Conservation (phyloP, 345 rosid genomes). For the Microcos paniculata region DNA sequence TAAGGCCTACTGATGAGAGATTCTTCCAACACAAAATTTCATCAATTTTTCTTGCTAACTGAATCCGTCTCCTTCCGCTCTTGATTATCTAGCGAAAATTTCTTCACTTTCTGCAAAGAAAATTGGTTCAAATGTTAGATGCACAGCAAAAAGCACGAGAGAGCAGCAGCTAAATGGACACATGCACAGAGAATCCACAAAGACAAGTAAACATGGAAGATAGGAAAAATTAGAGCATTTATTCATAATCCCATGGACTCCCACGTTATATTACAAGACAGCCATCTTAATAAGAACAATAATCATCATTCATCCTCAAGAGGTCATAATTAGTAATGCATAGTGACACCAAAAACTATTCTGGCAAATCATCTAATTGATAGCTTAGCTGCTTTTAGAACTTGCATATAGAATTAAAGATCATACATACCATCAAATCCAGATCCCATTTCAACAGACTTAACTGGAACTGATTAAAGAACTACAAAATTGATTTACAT, state of each 20-base stretch:
- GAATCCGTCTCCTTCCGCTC: conserved; percentile 32
- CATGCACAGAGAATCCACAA: neutral
- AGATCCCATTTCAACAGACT: too few species aligned
- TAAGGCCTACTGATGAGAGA: neutral
- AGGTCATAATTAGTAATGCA: neutral
- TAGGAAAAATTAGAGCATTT: neutral
- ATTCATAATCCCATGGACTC: neutral
- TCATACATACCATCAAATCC: neutral
- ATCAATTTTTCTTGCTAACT: conserved; percentile 40
- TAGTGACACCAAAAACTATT: neutral
- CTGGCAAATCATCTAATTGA: neutral
- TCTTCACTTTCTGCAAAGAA: conserved; percentile 61
- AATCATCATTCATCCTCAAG: neutral
- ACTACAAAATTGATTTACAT: neutral
- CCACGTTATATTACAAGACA: neutral
- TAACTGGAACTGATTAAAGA: too few species aligned
- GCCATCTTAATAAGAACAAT: neutral
- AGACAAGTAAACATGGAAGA: neutral
- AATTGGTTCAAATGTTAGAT: neutral
- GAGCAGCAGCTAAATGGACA: neutral
- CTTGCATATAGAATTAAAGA: too few species aligned
- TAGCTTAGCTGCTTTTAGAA: neutral
- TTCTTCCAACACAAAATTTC: neutral
- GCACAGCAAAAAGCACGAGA: neutral
- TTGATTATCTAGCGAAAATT: conserved; percentile 52